Percentiles rank a stretch among this genome's conserved stretches.
Evolutionary conservation across 192 early-diverging fungal genomes (phyloP).

Genomic region (Jimgerdemannia flammicorona): DNA sequence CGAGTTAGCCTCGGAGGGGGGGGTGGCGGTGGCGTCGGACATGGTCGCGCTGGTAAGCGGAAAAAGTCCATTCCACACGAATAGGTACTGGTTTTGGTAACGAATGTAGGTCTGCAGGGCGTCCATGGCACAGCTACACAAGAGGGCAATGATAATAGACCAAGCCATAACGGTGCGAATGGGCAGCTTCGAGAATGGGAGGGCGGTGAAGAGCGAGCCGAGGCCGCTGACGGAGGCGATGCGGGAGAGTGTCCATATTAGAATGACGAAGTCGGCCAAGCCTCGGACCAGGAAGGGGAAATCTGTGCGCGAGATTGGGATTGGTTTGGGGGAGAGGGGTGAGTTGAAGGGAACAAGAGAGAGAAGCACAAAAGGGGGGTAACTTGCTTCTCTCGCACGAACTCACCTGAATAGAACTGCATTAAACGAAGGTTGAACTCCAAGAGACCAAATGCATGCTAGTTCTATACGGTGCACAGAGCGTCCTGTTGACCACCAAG

Average conservation of each 20-base stretch:
- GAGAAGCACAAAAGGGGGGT: not conserved
- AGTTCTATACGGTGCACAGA: not conserved
- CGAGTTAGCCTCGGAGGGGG: too few relatives aligned
- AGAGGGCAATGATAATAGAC: not conserved
- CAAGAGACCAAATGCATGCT: not conserved
- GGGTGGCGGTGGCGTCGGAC: not conserved
- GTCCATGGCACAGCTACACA: not conserved
- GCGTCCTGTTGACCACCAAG: too few relatives aligned
- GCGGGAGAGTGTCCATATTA: not conserved
- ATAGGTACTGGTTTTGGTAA: not conserved
- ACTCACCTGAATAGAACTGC: not conserved
- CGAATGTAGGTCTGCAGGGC: not conserved
- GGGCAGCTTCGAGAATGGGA: not conserved
- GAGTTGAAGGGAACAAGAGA: not conserved
- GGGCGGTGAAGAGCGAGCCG: not conserved
- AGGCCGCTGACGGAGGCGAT: not conserved
- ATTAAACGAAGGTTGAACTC: not conserved
- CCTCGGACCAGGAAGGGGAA: not conserved
- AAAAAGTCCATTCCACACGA: not conserved
- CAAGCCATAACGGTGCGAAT: not conserved
- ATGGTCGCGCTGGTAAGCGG: not conserved
- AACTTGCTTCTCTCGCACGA: not conserved
- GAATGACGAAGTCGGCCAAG: not conserved
- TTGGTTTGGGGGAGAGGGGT: not conserved
- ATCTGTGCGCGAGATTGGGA: not conserved